Percentiles rank a stretch among this genome's conserved stretches.
Evolutionary conservation across 768 basidiomycete species (phyloP).

Genomic region (Pisolithus microcarpus): DNA sequence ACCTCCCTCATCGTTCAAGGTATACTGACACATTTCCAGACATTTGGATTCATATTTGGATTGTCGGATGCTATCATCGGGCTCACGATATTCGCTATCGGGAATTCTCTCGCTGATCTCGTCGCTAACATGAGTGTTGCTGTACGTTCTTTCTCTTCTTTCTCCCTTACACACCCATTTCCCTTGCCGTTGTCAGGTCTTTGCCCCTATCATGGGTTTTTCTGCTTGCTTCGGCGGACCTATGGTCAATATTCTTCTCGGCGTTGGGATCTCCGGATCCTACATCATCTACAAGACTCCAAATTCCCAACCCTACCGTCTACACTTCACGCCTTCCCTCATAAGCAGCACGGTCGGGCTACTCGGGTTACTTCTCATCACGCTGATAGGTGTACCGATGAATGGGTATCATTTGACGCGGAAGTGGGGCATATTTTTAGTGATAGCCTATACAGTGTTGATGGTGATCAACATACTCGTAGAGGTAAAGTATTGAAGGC

Average conservation of each 20-base stretch:
- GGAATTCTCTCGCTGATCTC: constrained; percentile 93
- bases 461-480: constrained; percentile 78
- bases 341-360: constrained; percentile 79
- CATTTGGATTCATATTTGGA: constrained; percentile 89
- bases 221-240: constrained; percentile 92
- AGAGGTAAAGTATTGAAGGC: constrained; percentile 42
- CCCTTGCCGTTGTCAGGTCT: constrained; percentile 39
- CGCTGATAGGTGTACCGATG: constrained; percentile 76
- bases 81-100: constrained; percentile 91
- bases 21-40: constrained; percentile 40
- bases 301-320: constrained; percentile 47
- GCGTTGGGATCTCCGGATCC: constrained; percentile 86
- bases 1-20: not conserved
- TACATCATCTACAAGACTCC: constrained; percentile 64
- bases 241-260: constrained; percentile 87
- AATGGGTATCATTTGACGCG: constrained; percentile 78
- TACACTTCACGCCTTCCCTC: constrained; percentile 77
- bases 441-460: constrained; percentile 62
- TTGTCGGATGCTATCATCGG: constrained; percentile 97
- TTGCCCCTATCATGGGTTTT: constrained; percentile 91
- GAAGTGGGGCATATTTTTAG: constrained; percentile 76
- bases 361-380: constrained; percentile 65
- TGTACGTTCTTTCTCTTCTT: constrained; percentile 32
- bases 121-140: constrained; percentile 97
- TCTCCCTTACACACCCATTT: not conserved